Evolutionary conservation across 345 rosid genomes (phyloP).

Genomic region (Acer campestre): DNA sequence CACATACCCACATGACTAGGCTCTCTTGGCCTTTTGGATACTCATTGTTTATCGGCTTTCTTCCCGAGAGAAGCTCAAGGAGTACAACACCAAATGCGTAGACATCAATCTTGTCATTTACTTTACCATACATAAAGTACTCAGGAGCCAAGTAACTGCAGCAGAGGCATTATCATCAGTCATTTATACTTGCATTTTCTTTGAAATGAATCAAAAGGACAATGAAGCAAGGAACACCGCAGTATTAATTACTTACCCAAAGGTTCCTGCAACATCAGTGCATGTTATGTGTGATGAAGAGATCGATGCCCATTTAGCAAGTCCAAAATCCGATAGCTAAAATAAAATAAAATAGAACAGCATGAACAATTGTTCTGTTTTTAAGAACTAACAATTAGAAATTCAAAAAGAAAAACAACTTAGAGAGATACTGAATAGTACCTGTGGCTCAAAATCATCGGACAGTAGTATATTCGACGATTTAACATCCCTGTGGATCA

Average conservation of each 20-base stretch:
- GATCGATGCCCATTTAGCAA: constrained; percentile 72
- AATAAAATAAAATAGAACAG: constrained; percentile 21
- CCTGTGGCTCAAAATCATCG: constrained; percentile 95
- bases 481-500: constrained; percentile 95
- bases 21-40: constrained; percentile 84
- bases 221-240: not conserved
- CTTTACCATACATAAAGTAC: constrained; percentile 91
- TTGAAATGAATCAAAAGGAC: not conserved
- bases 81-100: constrained; percentile 95
- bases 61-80: constrained; percentile 91
- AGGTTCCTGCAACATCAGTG: constrained; percentile 91
- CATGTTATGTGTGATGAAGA: constrained; percentile 64
- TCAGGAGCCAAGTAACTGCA: constrained; percentile 98
- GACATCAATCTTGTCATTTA: constrained; percentile 88
- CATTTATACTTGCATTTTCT: not conserved
- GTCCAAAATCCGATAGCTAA: constrained; percentile 97
- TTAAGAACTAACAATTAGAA: not conserved
- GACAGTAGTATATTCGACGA: constrained; percentile 89
- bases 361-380: constrained; percentile 11
- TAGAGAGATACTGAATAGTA: constrained; percentile 20
- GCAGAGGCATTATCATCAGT: constrained; percentile 15
- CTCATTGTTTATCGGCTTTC: constrained; percentile 72
- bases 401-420: constrained; percentile 8
- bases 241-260: constrained; percentile 59
- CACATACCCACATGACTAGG: constrained; percentile 93